Evolutionary conservation across 345 rosid genomes (phyloP).

Genomic region (Lepidium aucheri): DNA sequence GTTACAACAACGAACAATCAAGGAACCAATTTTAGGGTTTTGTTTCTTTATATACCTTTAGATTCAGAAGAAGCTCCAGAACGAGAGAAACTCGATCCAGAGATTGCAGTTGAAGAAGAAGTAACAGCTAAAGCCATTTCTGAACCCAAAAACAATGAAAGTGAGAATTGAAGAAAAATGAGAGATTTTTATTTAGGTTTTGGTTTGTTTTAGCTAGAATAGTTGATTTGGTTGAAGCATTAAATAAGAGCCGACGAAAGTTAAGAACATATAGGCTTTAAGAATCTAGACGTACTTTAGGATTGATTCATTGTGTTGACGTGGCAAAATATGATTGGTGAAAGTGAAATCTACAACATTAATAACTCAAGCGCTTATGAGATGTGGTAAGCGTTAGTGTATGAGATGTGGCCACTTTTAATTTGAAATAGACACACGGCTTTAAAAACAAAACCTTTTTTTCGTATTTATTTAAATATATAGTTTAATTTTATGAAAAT

Average conservation of each 20-base stretch:
- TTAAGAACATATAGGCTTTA: slow-evolving; percentile 15
- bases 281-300: slow-evolving; percentile 45
- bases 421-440: not conserved
- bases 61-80: slow-evolving; percentile 32
- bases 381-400: slow-evolving; percentile 22
- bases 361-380: too few species aligned
- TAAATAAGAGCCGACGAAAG: slow-evolving; percentile 33
- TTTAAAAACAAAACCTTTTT: not conserved
- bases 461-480: not conserved
- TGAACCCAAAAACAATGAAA: not conserved
- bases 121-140: slow-evolving; percentile 53
- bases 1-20: not conserved
- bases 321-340: slow-evolving; percentile 29
- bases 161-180: not conserved
- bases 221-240: not conserved
- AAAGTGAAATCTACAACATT: not conserved
- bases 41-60: slow-evolving; percentile 29
- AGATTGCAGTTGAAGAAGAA: slow-evolving; percentile 42
- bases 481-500: not conserved
- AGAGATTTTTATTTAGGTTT: not conserved
- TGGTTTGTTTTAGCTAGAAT: not conserved
- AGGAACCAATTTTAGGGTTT: not conserved
- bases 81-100: slow-evolving; percentile 34
- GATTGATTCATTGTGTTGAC: not conserved
- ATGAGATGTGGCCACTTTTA: slow-evolving; percentile 14